A percentile compares a stretch with the other conserved stretches of the same genome.
Conservation (phyloP, 2,329 filamentous ascomycete genomes). For the Aureobasidium pullulans region DNA sequence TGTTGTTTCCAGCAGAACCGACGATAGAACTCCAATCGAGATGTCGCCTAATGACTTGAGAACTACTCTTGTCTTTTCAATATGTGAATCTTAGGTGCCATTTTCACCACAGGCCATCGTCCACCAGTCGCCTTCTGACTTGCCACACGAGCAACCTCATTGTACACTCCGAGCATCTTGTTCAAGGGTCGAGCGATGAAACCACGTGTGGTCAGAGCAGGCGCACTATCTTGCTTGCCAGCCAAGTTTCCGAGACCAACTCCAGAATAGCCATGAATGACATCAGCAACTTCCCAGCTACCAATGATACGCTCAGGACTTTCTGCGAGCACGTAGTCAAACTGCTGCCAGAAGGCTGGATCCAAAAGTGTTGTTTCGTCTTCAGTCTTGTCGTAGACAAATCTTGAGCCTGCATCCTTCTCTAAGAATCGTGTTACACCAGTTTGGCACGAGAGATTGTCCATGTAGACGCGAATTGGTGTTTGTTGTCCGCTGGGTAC, state of each 20-base stretch:
- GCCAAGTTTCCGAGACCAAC: conserved; percentile 24
- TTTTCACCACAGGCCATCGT: conserved; percentile 12
- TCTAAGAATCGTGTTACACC: conserved; percentile 55
- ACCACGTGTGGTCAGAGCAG: background rate
- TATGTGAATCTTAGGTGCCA: conserved; percentile 34
- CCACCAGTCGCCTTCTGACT: conserved; percentile 13
- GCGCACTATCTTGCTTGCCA: background rate
- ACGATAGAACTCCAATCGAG: no score
- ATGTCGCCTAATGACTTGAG: background rate
- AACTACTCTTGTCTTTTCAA: conserved; percentile 24
- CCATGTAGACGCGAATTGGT: conserved; percentile 43
- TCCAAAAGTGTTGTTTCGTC: conserved; percentile 40
- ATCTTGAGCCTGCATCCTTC: conserved; percentile 29
- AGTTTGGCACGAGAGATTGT: conserved; percentile 57
- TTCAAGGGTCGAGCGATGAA: background rate
- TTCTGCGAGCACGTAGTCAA: conserved; percentile 54
- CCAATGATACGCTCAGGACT: conserved; percentile 40
- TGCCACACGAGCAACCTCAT: background rate
- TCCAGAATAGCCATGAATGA: conserved; percentile 45
- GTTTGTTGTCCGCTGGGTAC: conserved; percentile 3
- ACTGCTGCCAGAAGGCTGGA: conserved; percentile 48
- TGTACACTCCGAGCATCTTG: background rate
- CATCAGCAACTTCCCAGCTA: conserved; percentile 45
- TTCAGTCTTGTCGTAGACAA: conserved; percentile 55
- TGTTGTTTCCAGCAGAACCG: no score